These are phyloP conservation scores for Lipomyces sp. DNA, from an alignment of 805 yeast genomes.

Conservation along the genomic window DNA sequence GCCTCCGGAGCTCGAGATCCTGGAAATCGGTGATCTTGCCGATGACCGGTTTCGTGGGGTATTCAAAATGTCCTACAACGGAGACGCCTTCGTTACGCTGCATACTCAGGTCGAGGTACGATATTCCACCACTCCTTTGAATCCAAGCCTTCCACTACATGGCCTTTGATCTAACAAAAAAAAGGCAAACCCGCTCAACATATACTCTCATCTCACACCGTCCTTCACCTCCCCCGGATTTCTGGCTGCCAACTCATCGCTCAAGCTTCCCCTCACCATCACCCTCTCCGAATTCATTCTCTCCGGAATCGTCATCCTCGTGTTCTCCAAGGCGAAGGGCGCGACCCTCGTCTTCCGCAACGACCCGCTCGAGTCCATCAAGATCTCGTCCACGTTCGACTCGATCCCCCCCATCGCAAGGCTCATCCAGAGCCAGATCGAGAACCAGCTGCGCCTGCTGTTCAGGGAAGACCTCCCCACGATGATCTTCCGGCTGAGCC, in stretches of 20 bases:
- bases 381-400: slow-evolving; percentile 83
- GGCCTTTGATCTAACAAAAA: neutral
- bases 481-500: slow-evolving; percentile 69
- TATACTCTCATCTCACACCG: slow-evolving; percentile 47
- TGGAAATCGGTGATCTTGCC: slow-evolving; percentile 80
- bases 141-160: neutral
- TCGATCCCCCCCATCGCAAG: slow-evolving; percentile 78
- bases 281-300: slow-evolving; percentile 67
- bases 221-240: slow-evolving; percentile 66
- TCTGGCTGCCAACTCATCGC: slow-evolving; percentile 59
- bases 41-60: slow-evolving; percentile 76
- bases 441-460: slow-evolving; percentile 70
- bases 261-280: slow-evolving; percentile 75
- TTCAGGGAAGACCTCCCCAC: slow-evolving; percentile 84
- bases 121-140: too few species aligned
- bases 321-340: slow-evolving; percentile 76
- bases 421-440: slow-evolving; percentile 78
- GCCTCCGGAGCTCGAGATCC: slow-evolving; percentile 69
- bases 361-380: slow-evolving; percentile 81
- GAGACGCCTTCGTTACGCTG: slow-evolving; percentile 71
- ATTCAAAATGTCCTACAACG: slow-evolving; percentile 70
- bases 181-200: slow-evolving; percentile 78
- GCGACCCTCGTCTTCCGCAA: slow-evolving; percentile 82
- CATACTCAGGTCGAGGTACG: slow-evolving; percentile 59
- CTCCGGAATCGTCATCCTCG: slow-evolving; percentile 80